Base-by-base conservation (phyloP, 257 asterid species). In the Penstemon eatonii region DNA sequence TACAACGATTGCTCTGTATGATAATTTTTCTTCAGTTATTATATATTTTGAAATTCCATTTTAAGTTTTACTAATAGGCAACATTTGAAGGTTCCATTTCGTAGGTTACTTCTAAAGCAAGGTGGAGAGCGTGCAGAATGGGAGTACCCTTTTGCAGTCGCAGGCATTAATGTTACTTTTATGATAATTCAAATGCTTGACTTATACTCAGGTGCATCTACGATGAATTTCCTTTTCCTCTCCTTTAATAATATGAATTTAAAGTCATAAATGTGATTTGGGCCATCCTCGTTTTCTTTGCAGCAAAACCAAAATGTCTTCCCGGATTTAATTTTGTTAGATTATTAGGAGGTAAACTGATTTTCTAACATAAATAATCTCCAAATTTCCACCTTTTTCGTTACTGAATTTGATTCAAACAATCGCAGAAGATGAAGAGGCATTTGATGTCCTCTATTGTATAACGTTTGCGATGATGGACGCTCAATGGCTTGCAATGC, bases 401-500 rank as follows among this genome's bases (percentile, higher is more conserved):
- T 65, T 39, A 38, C 25, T 68, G 41, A 65, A 69, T 56, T 19
- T 46, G 67, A 47, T 42, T 69, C 44, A 1, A 49, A 18, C 56
- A 60, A 63, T 52, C 85, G 91, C 90, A 92, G 98, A 88, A 63
- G 80, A 92, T 46, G 89, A 88, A 55, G 84, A 85, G 33, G 99
- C 97, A 25, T 93, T 93, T 68, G 96, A 93, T 71, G 74, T 85
- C 68, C 87, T 93, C 49, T 93, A 82, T 58, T 90, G 97, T 70
- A 70, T 93, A 75, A 84, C 99, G 2, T 93, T 93, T 65, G 87
- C 89, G 0, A 80, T 93, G 96, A 64, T 93, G 96, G 99, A 93
- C 61, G 96, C 97, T 1, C 99, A 90, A 75, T 93, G 99, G 99
- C 96, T 93, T 61, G 97, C 97, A 52, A 93, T 86, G 97, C 89